Percentiles rank a stretch among this genome's conserved stretches.
Evolutionary conservation across 208 protist species (phyloP).

Genomic region (Trypanosoma caninum): DNA sequence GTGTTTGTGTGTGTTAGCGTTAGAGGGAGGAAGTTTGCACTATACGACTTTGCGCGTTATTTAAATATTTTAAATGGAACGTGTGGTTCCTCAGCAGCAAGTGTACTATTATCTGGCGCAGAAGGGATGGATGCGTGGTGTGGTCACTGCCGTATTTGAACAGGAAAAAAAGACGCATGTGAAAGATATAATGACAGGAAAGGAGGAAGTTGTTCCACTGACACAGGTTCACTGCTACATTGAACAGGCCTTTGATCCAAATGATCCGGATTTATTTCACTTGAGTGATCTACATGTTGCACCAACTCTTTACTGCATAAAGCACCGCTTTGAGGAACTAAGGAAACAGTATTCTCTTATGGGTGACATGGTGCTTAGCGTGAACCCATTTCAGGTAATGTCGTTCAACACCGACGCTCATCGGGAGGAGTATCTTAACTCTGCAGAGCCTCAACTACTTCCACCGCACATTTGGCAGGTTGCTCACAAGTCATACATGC

Average conservation of each 20-base stretch:
- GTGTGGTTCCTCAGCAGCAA: constrained; percentile 65
- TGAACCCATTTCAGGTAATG: constrained; percentile 92
- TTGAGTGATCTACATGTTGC: constrained; percentile 89
- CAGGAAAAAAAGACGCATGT: constrained; percentile 48
- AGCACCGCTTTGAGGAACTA: constrained; percentile 78
- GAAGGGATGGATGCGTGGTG: constrained; percentile 70
- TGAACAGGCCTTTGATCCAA: constrained; percentile 62
- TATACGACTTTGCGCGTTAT: too few relatives aligned
- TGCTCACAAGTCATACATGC: constrained; percentile 78
- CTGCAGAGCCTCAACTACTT: constrained; percentile 44
- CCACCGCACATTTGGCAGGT: constrained; percentile 92
- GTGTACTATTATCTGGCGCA: constrained; percentile 77
- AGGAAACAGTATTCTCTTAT: constrained; percentile 89
- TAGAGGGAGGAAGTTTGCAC: too few relatives aligned
- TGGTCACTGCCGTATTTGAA: constrained; percentile 33
- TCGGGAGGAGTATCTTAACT: constrained; percentile 69
- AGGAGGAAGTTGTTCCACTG: constrained; percentile 27
- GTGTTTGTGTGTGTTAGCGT: too few relatives aligned
- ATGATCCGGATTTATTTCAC: constrained; percentile 77
- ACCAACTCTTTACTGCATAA: constrained; percentile 88
- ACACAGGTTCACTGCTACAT: constrained; percentile 74
- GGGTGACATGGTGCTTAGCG: constrained; percentile 91
- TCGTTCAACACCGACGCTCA: constrained; percentile 73
- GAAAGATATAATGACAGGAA: constrained; percentile 29
- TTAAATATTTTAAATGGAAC: too few relatives aligned